Conservation (phyloP, 768 basidiomycete genomes). For the Tubosaeta brunneosetosa region DNA sequence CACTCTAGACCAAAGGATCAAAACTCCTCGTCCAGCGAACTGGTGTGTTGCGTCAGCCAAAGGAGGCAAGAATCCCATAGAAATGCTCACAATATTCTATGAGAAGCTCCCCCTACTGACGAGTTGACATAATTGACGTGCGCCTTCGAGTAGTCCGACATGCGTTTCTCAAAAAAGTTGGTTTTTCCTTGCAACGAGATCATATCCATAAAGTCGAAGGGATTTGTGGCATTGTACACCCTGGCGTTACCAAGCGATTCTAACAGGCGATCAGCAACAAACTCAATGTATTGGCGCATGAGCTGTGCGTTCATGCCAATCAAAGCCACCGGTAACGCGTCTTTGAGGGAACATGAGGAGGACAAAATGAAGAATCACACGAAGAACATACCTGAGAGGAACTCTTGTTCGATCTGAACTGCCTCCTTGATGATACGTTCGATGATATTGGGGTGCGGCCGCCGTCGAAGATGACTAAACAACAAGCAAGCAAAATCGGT, state of each 20-base stretch:
- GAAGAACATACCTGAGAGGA: conserved; percentile 56
- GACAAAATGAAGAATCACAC: no score
- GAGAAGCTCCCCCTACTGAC: neutral
- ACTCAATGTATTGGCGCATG: conserved; percentile 89
- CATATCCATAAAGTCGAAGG: conserved; percentile 3
- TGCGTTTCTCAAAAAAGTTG: conserved; percentile 3
- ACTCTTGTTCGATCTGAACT: conserved; percentile 80
- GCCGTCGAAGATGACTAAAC: conserved; percentile 70
- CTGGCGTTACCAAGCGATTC: conserved; percentile 82
- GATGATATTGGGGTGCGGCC: conserved; percentile 76
- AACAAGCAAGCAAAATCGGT: conserved; percentile 93
- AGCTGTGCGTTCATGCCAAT: conserved; percentile 87
- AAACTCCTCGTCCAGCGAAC: conserved; percentile 19
- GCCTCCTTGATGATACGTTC: conserved; percentile 73
- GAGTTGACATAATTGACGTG: conserved; percentile 37
- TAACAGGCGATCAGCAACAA: conserved; percentile 85
- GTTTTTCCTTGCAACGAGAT: conserved; percentile 2
- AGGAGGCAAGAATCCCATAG: no score
- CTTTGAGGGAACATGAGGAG: conserved; percentile 30
- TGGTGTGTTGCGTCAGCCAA: neutral
- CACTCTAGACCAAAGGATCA: neutral
- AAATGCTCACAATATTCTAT: conserved; percentile 34
- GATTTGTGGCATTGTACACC: conserved; percentile 49
- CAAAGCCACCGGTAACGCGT: conserved; percentile 76
- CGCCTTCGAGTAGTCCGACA: conserved; percentile 58